phyloP scores from a whole-genome alignment of 495 filamentous ascomycete species.

The Peziza echinospora region DNA sequence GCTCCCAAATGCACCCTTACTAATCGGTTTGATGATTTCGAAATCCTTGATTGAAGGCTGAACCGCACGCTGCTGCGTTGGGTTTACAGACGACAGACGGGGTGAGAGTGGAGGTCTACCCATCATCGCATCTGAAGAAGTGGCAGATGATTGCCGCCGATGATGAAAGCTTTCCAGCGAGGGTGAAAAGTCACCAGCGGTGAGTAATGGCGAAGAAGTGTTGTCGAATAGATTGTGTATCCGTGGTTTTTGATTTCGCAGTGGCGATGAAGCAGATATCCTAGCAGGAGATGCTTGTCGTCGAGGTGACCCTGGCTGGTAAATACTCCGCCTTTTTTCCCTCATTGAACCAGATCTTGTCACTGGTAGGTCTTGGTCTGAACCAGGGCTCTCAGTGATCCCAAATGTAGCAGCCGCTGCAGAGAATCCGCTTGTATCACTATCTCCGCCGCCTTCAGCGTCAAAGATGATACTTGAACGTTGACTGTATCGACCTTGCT shows the following conservation, averaged over 20 bases:
- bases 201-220: constrained; percentile 67
- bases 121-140: constrained; percentile 39
- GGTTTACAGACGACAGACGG: constrained; percentile 46
- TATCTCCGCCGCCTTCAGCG: constrained; percentile 29
- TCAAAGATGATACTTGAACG: constrained; percentile 19
- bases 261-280: constrained; percentile 55
- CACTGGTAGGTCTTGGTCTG: constrained; percentile 51
- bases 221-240: constrained; percentile 43
- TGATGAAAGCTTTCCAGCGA: constrained; percentile 46
- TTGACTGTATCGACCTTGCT: constrained; percentile 1
- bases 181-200: constrained; percentile 65
- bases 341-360: constrained; percentile 47
- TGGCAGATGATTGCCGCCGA: constrained; percentile 77
- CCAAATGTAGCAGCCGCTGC: constrained; percentile 42
- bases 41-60: constrained; percentile 97
- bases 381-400: constrained; percentile 75
- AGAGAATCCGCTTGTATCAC: constrained; percentile 71
- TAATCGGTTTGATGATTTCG: constrained; percentile 98
- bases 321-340: constrained; percentile 58
- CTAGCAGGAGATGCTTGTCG: constrained; percentile 73
- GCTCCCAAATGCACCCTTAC: constrained; percentile 94
- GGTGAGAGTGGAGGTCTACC: constrained; percentile 64
- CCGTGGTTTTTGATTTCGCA: constrained; percentile 70
- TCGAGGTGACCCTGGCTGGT: constrained; percentile 38
- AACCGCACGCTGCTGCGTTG: constrained; percentile 53